Conservation (phyloP, 2,329 filamentous ascomycete species). For the Fusarium sp. region DNA sequence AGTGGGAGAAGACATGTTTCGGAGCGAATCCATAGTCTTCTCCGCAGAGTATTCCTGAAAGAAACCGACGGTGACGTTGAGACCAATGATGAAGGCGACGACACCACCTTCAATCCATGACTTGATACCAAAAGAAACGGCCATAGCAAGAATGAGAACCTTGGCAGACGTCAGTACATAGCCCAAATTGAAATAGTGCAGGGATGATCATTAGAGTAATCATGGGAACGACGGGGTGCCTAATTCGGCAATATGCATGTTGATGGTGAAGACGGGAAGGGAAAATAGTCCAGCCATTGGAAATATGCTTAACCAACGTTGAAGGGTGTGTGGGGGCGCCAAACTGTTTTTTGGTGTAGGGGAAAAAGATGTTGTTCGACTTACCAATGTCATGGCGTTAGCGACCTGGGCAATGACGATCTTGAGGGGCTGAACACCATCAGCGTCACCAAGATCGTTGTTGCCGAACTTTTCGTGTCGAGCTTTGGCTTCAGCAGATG, state of each 20-base stretch:
- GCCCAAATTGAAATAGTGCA: slow-evolving; percentile 2
- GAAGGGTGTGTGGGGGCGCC: slow-evolving; percentile 18
- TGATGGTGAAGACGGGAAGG: slow-evolving; percentile 33
- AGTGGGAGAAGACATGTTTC: slow-evolving; percentile 58
- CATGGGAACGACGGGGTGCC: slow-evolving; percentile 58
- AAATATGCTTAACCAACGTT: slow-evolving; percentile 30
- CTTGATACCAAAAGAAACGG: slow-evolving; percentile 66
- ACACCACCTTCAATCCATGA: slow-evolving; percentile 72
- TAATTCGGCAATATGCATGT: slow-evolving; percentile 54
- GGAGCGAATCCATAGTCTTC: slow-evolving; percentile 62
- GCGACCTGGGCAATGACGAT: slow-evolving; percentile 73
- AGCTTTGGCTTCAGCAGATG: slow-evolving; percentile 60
- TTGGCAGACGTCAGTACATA: slow-evolving; percentile 45
- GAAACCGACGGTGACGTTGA: slow-evolving; percentile 68
- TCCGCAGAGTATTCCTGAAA: slow-evolving; percentile 60
- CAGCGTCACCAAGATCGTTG: slow-evolving; percentile 64
- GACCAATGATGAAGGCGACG: slow-evolving; percentile 65
- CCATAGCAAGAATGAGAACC: slow-evolving; percentile 68
- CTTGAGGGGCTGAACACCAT: slow-evolving; percentile 65
- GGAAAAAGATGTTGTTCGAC: no score
- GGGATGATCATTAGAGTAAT: slow-evolving; percentile 46
- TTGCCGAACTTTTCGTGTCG: slow-evolving; percentile 66
- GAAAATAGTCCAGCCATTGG: slow-evolving; percentile 11
- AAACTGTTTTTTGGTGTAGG: no score
- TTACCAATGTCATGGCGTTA: slow-evolving; percentile 76